Base-by-base conservation (phyloP, 768 basidiomycete genomes). In the Paxillus ammoniavirescens region DNA sequence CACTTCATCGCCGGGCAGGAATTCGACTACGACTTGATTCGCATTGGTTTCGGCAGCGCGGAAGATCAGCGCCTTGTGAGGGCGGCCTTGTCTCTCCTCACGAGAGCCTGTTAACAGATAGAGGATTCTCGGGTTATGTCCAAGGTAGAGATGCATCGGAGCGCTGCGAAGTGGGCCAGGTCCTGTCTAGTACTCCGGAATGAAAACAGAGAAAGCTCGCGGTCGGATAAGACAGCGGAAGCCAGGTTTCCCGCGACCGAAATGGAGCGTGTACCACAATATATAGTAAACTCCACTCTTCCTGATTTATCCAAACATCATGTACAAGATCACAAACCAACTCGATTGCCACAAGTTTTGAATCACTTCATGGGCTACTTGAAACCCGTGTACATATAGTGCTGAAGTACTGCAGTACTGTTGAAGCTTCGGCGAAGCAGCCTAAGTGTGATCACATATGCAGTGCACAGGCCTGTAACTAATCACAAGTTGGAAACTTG, bases 11-110 rank as follows among this genome's bases (percentile, higher is more conserved):
- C 84, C 84, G 0, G 80, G 83, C 10, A 95, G 70, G 62, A 95
- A 93, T 70, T 96, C 93, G 21, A 96, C 92, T 41, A 95, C 81
- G 42, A 89, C 89, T 65, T 91, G 89, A 23, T 67, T 69, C 8
- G 81, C 69, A 55, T 66, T 72, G 42, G 67, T 65, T 51, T 73
- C 76, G 18, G 84, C 82, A 21, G 82, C 78, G 45, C 89, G 87
- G 68, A 93, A 91, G 45, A 87, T 79, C 35, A 93, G 81, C 13
- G 79, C 88, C 58, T 80, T 75, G 33, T 70, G 70, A 17, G 89
- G 87, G 49, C 77, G 74, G 15, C 84, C 88, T 42, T 75, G 68
- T 52, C 70, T 75, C 64, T 88, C 86, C 53, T 89, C 86, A 49
- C 85, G 82, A 38, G 80, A 73, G 62, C 81, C 82, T 23, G 89